Evolutionary conservation across 805 yeast genomes (phyloP).

Genomic region (Ogataea trehalophila): DNA sequence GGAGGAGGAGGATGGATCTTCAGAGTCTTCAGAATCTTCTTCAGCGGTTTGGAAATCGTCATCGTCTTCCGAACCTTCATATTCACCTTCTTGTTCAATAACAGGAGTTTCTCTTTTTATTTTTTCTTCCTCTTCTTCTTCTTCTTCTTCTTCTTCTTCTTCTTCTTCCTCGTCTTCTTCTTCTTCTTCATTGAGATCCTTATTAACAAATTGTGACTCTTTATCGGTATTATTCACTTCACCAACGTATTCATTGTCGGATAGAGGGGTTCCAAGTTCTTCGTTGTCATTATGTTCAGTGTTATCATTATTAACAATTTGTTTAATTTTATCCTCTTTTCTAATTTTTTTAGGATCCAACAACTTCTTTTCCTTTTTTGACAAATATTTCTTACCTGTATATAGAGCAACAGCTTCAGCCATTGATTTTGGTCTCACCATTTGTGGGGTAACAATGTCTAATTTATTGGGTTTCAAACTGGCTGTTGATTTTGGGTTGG

Average conservation of each 20-base stretch:
- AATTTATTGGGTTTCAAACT: not conserved
- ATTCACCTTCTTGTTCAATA: constrained; percentile 2
- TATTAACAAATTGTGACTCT: not conserved
- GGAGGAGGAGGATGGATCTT: no score
- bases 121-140: constrained; percentile 1
- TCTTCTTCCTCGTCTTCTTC: constrained; percentile 25
- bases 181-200: constrained; percentile 11
- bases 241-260: not conserved
- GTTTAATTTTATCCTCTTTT: constrained; percentile 3
- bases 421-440: constrained; percentile 40
- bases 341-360: constrained; percentile 20
- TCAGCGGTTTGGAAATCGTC: constrained; percentile 30
- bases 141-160: not conserved
- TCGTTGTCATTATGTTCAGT: not conserved
- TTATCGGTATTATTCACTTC: not conserved
- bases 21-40: constrained; percentile 11
- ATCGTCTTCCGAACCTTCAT: constrained; percentile 24
- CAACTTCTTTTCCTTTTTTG: constrained; percentile 39
- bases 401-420: constrained; percentile 58
- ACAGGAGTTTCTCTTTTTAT: not conserved
- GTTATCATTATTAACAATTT: not conserved
- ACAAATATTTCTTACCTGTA: constrained; percentile 49
- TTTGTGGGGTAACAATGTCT: not conserved
- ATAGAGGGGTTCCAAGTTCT: no score
- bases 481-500: not conserved